Evolutionary conservation across 164 flowering plant genomes (phyloP), one percentile per base, ranked within the genome.

Genomic region (Santalum album): DNA sequence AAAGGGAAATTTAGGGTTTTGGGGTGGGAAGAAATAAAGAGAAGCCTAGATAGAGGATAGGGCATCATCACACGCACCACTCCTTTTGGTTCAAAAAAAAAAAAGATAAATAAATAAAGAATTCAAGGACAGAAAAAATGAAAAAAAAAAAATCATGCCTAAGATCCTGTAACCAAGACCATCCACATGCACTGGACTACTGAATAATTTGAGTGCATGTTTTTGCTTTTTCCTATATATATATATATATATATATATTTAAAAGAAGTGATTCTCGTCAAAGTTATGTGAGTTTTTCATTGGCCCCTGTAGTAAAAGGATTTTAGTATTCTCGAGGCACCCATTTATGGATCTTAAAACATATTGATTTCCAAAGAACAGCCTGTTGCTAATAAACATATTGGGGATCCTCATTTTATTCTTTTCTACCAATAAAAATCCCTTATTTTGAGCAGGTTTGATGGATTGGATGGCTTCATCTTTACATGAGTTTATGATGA

Each of bases 91-190:
- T n/a, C n/a, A n/a, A n/a, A n/a, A n/a, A n/a, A n/a, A n/a, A n/a
- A n/a, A n/a, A n/a, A n/a, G n/a, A n/a, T n/a, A n/a, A n/a, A n/a
- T n/a, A n/a, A n/a, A n/a, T n/a, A n/a, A n/a, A 74, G 75, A 67
- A 50, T 65, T 63, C 54, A 57, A 65, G 60, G 61, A 69, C 55
- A 51, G 63, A 68, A 63, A 65, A 69, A 67, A 61, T 67, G 48
- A 62, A 67, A 47, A 46, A 72, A 77, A 75, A 70, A 68, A 72
- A 72, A 72, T 58, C 64, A 70, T n/a, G n/a, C n/a, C n/a, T n/a
- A 75, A 75, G 72, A 75, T 78, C 72, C 77, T 61, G 64, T 35
- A 29, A 39, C 65, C 44, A 46, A 68, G 63, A 55, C 49, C 40
- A 53, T 19, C 55, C 19, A 36, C 46, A 46, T 14, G 22, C 16